phyloP scores from a whole-genome alignment of 2,329 filamentous ascomycete genomes.

The Aspergillus nomiae region DNA sequence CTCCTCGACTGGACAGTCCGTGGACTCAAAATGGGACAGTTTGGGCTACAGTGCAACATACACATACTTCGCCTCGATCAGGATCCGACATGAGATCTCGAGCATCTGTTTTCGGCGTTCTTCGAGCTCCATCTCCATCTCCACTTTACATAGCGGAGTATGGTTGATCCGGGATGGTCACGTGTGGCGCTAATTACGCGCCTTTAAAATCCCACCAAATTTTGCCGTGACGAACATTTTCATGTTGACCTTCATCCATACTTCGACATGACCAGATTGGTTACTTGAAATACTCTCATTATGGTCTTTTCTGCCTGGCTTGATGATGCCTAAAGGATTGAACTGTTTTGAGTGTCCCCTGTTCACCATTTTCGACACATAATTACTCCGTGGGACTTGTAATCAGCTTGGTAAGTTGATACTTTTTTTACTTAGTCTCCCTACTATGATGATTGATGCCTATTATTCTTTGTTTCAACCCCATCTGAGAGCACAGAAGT shows the following conservation, averaged over 20 bases:
- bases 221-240: constrained; percentile 9
- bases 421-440: background rate
- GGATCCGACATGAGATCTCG: too few relatives aligned
- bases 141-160: constrained; percentile 10
- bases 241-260: constrained; percentile 6
- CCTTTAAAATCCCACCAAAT: constrained; percentile 21
- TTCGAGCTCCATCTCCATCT: background rate
- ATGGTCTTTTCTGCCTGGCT: background rate
- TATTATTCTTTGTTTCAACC: constrained; percentile 42
- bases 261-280: background rate
- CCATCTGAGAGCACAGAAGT: constrained; percentile 36
- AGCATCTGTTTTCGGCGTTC: background rate
- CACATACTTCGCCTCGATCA: background rate
- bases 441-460: constrained; percentile 38
- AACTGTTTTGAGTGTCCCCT: background rate
- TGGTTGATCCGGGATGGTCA: constrained; percentile 21
- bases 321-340: background rate
- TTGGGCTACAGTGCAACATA: background rate
- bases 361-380: background rate
- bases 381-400: background rate
- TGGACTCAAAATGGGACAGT: background rate
- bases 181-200: constrained; percentile 24
- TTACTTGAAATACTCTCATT: background rate
- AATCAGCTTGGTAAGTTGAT: constrained; percentile 10
- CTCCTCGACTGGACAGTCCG: background rate